A percentile compares a stretch with the other conserved stretches of the same genome.
Evolutionary conservation across 495 filamentous ascomycete species (phyloP).

Genomic region (Penicillium paxilli): DNA sequence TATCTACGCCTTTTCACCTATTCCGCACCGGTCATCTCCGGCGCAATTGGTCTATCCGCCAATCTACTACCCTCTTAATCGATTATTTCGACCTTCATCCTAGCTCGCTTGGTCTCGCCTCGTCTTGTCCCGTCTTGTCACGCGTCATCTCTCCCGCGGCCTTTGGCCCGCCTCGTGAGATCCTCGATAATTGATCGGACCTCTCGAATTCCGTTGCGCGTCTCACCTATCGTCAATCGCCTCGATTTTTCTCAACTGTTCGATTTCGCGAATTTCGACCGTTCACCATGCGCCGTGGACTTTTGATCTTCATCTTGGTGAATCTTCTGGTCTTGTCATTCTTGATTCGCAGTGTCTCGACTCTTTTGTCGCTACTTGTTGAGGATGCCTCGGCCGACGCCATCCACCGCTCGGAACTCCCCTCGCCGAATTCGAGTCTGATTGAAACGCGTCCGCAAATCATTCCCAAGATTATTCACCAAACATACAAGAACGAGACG

Average conservation of each 20-base stretch:
- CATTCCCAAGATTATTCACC: constrained; percentile 90
- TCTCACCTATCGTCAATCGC: neutral
- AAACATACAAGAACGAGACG: constrained; percentile 77
- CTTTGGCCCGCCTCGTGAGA: constrained; percentile 1
- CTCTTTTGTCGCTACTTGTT: constrained; percentile 62
- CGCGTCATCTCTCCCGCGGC: neutral
- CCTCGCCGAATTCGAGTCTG: constrained; percentile 60
- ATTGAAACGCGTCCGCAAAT: constrained; percentile 61
- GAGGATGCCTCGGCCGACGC: constrained; percentile 67
- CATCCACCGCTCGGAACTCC: constrained; percentile 63
- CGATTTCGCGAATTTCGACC: too few relatives aligned
- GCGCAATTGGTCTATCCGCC: too few relatives aligned
- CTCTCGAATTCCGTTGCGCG: neutral
- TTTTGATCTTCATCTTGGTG: constrained; percentile 62
- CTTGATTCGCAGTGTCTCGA: constrained; percentile 63
- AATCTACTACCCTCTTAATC: too few relatives aligned
- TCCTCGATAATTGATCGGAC: neutral
- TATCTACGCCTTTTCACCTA: neutral
- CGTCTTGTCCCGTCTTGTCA: too few relatives aligned
- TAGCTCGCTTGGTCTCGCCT: too few relatives aligned
- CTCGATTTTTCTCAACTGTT: too few relatives aligned
- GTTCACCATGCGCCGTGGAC: constrained; percentile 62
- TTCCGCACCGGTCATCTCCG: neutral
- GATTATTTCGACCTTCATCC: too few relatives aligned
- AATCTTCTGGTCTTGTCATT: constrained; percentile 59